Conservation (phyloP, 2,329 filamentous ascomycete species). For the Talaromyces rugulosus region DNA sequence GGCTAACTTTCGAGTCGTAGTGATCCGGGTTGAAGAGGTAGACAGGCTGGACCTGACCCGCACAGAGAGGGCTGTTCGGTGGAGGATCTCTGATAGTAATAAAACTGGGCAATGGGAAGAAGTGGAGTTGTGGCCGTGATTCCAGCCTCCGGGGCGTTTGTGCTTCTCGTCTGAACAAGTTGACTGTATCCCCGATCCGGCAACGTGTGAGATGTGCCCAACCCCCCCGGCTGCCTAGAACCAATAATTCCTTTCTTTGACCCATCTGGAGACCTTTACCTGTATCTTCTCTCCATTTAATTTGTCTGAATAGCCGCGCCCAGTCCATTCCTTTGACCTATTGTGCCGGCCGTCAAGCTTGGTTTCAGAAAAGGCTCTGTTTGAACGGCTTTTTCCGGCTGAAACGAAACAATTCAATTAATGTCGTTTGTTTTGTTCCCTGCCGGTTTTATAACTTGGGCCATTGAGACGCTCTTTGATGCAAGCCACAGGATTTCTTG, state of each 20-base stretch:
- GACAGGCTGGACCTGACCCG: slow-evolving; percentile 70
- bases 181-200: background rate
- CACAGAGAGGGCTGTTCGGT: slow-evolving; percentile 59
- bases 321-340: background rate
- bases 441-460: background rate
- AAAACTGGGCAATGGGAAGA: slow-evolving; percentile 57
- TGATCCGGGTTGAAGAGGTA: slow-evolving; percentile 76
- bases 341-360: background rate
- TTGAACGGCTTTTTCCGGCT: background rate
- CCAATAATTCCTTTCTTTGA: too few species aligned
- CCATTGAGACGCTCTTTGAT: background rate
- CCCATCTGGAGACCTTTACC: too few species aligned
- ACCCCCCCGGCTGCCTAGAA: too few species aligned
- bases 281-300: background rate
- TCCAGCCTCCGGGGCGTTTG: background rate
- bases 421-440: background rate
- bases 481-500: background rate
- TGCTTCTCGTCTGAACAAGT: background rate
- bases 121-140: slow-evolving; percentile 63
- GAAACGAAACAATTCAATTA: background rate
- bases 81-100: slow-evolving; percentile 53
- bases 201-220: too few species aligned
- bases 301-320: background rate
- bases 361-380: background rate
- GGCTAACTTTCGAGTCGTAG: slow-evolving; percentile 76